Percentiles rank a stretch among this genome's conserved stretches.
Evolutionary conservation across 768 basidiomycete genomes (phyloP).

Genomic region (Calocybe indica): DNA sequence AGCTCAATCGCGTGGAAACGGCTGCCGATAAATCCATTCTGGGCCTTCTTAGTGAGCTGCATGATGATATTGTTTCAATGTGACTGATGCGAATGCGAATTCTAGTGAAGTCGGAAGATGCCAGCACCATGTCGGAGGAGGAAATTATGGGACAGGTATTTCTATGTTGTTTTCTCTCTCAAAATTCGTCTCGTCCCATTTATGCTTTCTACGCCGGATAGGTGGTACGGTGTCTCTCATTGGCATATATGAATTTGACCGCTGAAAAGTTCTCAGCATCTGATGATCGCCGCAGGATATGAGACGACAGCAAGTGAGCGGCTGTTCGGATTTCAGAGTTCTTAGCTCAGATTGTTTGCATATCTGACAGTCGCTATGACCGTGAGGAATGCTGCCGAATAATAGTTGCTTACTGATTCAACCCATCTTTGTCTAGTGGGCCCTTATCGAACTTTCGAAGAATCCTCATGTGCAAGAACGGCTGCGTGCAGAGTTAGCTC

Average conservation of each 20-base stretch:
- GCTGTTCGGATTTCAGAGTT: neutral
- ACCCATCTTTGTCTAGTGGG: conserved; percentile 12
- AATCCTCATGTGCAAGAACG: conserved; percentile 11
- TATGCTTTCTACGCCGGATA: too few species aligned
- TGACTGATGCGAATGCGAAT: too few species aligned
- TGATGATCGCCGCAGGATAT: conserved; percentile 1
- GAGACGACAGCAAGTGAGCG: conserved; percentile 3
- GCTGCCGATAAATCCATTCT: conserved; percentile 18
- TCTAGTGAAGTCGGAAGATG: neutral
- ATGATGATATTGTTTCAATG: too few species aligned
- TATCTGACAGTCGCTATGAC: conserved; percentile 1
- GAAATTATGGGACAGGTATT: neutral
- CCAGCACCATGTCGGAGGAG: neutral
- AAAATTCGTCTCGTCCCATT: too few species aligned
- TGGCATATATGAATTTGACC: neutral
- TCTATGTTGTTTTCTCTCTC: too few species aligned
- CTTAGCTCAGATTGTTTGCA: neutral
- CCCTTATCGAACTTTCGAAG: conserved; percentile 15
- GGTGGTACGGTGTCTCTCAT: neutral
- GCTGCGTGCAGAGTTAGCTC: conserved; percentile 10
- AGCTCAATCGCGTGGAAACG: conserved; percentile 7
- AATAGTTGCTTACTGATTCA: neutral
- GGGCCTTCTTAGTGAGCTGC: conserved; percentile 14
- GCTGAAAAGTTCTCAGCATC: neutral
- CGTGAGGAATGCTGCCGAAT: neutral